Evolutionary conservation across 768 basidiomycete species (phyloP).

Genomic region (Suillus hirtellus): DNA sequence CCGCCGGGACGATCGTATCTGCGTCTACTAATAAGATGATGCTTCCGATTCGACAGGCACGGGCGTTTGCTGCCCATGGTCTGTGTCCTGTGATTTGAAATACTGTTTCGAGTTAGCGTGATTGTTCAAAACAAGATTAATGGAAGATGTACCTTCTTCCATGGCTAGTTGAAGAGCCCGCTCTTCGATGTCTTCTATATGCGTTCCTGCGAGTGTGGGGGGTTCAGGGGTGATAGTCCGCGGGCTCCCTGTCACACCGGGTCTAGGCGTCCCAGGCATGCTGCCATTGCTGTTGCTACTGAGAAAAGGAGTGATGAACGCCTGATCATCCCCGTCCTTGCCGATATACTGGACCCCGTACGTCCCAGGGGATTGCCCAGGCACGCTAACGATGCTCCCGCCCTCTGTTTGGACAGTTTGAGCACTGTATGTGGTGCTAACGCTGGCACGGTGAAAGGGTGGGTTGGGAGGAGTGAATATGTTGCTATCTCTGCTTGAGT

Average conservation of each 20-base stretch:
- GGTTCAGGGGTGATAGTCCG: slow-evolving; percentile 2
- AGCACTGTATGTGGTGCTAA: slow-evolving; percentile 26
- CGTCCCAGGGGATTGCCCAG: slow-evolving; percentile 37
- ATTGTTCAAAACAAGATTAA: neutral
- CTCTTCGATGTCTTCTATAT: slow-evolving; percentile 46
- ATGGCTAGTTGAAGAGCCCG: slow-evolving; percentile 51
- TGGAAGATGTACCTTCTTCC: slow-evolving; percentile 43
- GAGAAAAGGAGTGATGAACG: slow-evolving; percentile 26
- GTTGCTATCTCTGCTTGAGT: neutral
- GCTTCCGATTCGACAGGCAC: slow-evolving; percentile 72
- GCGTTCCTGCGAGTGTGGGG: slow-evolving; percentile 16
- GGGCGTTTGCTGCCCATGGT: slow-evolving; percentile 77
- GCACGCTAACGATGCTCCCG: slow-evolving; percentile 2
- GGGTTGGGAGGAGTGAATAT: slow-evolving; percentile 1
- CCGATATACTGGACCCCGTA: slow-evolving; percentile 71
- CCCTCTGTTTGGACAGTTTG: slow-evolving; percentile 14
- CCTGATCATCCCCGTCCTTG: slow-evolving; percentile 59
- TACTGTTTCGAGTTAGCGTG: slow-evolving; percentile 26
- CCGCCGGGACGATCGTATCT: slow-evolving; percentile 87
- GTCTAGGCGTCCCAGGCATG: slow-evolving; percentile 21
- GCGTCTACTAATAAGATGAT: slow-evolving; percentile 84
- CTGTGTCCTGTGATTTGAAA: slow-evolving; percentile 59
- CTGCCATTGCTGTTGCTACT: slow-evolving; percentile 10
- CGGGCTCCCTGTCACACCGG: slow-evolving; percentile 15
- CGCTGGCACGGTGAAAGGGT: slow-evolving; percentile 16